These are phyloP conservation scores for Neurospora terricola DNA, from an alignment of 495 filamentous ascomycete genomes.

Conservation along the genomic window DNA sequence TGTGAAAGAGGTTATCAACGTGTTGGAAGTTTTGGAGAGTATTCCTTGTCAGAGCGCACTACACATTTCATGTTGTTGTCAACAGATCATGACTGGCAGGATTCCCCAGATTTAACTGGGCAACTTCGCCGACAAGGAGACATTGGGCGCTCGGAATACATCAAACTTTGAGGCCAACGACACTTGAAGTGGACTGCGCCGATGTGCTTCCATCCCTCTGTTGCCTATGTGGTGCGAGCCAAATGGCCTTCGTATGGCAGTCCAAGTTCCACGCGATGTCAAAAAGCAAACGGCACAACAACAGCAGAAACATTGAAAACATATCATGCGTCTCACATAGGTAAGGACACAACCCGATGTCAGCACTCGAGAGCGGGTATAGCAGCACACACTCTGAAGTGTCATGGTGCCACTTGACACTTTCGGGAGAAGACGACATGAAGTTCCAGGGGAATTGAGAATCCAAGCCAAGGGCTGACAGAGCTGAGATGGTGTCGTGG, in stretches of 20 bases:
- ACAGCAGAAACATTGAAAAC: not conserved
- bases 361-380: not conserved
- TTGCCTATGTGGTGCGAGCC: not conserved
- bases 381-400: not conserved
- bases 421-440: not conserved
- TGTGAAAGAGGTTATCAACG: not conserved
- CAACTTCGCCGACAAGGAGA: not conserved
- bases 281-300: not conserved
- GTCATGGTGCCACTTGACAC: not conserved
- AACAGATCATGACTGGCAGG: not conserved
- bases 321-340: not conserved
- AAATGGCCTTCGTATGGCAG: not conserved
- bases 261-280: not conserved
- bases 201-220: not conserved
- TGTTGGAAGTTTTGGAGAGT: not conserved
- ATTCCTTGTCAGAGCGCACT: not conserved
- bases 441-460: not conserved
- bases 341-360: not conserved
- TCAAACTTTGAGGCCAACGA: not conserved
- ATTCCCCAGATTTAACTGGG: not conserved
- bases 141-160: not conserved
- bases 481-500: not conserved
- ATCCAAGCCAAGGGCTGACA: not conserved
- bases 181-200: not conserved
- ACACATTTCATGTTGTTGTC: not conserved